Percentiles rank a stretch among this genome's conserved stretches.
These are phyloP conservation scores for Suhomyces ambrosiae DNA, from an alignment of 1,139 yeast genomes.

Conservation along the genomic window DNA sequence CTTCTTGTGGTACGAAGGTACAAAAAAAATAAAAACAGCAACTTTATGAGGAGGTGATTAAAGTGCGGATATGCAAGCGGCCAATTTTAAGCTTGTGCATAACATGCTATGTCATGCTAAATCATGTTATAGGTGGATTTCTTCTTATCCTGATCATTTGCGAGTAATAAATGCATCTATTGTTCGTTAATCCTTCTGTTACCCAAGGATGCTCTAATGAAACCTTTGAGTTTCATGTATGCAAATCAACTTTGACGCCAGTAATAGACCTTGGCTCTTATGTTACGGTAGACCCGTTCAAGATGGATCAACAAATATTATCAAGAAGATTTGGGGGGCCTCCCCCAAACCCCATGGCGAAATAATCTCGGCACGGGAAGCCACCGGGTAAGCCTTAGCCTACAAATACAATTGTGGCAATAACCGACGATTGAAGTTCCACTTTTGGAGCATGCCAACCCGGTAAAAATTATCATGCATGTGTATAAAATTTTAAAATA, in stretches of 20 bases:
- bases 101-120: not conserved
- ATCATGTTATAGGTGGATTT: not conserved
- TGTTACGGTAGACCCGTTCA: too few species aligned
- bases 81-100: not conserved
- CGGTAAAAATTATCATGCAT: too few species aligned
- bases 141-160: conserved; percentile 2
- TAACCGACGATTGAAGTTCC: too few species aligned
- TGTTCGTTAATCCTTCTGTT: not conserved
- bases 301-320: too few species aligned
- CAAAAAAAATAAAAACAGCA: not conserved
- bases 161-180: not conserved
- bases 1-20: not conserved
- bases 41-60: not conserved
- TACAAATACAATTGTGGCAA: too few species aligned
- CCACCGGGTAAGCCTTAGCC: not conserved
- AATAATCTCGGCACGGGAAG: not conserved
- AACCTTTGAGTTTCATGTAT: too few species aligned
- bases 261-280: too few species aligned
- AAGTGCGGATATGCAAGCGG: conserved; percentile 1
- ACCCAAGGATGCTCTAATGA: not conserved
- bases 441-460: too few species aligned
- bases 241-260: too few species aligned
- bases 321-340: too few species aligned
- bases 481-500: too few species aligned
- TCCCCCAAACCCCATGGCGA: not conserved